Percentiles rank a stretch among this genome's conserved stretches.
phyloP scores from a whole-genome alignment of 2,329 filamentous ascomycete genomes.

The Talaromyces sp. region DNA sequence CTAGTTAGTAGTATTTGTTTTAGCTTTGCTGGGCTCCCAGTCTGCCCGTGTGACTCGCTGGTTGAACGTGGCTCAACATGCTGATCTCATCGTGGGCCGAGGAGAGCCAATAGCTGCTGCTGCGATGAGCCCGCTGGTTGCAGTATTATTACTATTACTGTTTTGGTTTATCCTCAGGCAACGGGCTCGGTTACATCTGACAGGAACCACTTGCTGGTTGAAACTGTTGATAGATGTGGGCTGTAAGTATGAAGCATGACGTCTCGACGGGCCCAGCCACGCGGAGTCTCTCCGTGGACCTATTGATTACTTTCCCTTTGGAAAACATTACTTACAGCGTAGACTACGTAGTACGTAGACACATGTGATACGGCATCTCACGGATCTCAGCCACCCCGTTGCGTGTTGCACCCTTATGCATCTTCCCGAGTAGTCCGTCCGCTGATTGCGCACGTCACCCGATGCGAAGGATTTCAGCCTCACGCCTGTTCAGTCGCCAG shows the following conservation, averaged over 20 bases:
- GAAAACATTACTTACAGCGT: background rate
- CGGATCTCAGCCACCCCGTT: background rate
- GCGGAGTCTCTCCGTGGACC: background rate
- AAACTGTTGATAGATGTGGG: background rate
- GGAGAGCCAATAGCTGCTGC: background rate
- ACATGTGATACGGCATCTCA: background rate
- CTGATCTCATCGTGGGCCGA: constrained; percentile 1
- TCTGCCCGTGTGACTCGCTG: background rate
- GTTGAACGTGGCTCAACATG: background rate
- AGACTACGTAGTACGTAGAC: background rate
- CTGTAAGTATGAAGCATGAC: background rate
- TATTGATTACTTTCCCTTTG: background rate
- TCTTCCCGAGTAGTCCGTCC: background rate
- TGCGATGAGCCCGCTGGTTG: background rate
- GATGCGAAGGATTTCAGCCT: background rate
- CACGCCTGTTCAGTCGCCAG: background rate
- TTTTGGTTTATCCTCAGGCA: background rate
- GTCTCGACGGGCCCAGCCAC: background rate
- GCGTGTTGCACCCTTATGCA: background rate
- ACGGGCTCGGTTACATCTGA: background rate
- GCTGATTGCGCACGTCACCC: background rate
- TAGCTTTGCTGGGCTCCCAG: background rate
- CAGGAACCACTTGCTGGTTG: background rate
- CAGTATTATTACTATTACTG: background rate
- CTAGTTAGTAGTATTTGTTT: background rate